Base-by-base conservation (phyloP, 768 basidiomycete genomes). In the Galerina sulciceps region DNA sequence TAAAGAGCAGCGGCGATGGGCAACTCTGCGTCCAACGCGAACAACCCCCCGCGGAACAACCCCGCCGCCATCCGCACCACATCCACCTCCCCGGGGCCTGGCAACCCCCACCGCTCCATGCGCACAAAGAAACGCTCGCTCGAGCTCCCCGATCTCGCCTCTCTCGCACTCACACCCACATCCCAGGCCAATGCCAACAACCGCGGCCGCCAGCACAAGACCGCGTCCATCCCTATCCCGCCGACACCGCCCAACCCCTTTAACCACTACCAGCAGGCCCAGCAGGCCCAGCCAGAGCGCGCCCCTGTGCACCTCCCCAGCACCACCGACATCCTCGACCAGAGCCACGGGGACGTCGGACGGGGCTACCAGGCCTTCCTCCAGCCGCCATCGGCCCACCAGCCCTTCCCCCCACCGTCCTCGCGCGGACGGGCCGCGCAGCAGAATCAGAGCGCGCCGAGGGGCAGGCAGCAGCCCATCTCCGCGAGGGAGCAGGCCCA, bases 111-210 rank as follows among this genome's bases (percentile, higher is more conserved):
- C 70, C 77, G 78, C 34, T 88, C 88, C 43, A 74, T 90, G 57
- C 79, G 86, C 40, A 77, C 79, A 18, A 90, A 87, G 79, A 90
- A 89, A 74, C 85, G 81, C 68, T 89, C 87, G 0, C 83, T 92
- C 17, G 88, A 92, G 69, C 79, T 92, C 22, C 90, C 90, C 53
- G 90, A 91, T 76, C 85, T 92, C 36, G 79, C 75, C 15, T 74
- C 73, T 3, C 67, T 80, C 6, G 67, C 75, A 1, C 52, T 71
- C n/a, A 63, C 70, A 2, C 62, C 68, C 34, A 59, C 65, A 42
- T 31, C 60, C 11, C 50, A 49, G 50, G 50, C 49, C 15, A 43
- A 48, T 42, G 54, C 37, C 50, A 58, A 54, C 53, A 62, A 31
- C 26, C 26, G 53, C 52, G 62, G 44, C 57, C 60, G 46, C 65